Conservation (phyloP, 352 stramenopile genomes). For the Saprolegnia parasitica region DNA sequence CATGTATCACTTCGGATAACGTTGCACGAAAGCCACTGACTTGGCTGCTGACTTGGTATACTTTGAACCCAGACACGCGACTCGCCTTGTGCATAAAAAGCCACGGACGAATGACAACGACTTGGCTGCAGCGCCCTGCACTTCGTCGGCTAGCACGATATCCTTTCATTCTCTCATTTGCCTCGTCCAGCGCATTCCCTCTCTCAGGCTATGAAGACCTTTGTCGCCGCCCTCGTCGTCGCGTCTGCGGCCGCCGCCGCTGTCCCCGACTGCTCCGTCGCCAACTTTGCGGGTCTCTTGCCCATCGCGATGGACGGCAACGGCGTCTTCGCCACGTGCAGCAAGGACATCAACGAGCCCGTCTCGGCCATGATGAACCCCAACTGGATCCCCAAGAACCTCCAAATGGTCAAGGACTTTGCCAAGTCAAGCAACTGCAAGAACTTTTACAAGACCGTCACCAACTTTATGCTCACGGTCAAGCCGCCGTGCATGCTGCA, state of each 20-base stretch:
- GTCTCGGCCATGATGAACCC: conserved; percentile 6
- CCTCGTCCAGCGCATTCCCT: background rate
- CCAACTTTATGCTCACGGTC: background rate
- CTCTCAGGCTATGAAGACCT: background rate
- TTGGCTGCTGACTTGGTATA: no score
- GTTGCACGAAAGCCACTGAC: no score
- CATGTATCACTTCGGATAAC: no score
- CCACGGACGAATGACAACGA: no score
- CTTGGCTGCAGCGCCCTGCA: no score
- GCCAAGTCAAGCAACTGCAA: conserved; percentile 8
- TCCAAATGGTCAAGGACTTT: background rate
- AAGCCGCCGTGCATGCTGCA: conserved; percentile 6
- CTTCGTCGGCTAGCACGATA: no score
- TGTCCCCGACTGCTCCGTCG: background rate
- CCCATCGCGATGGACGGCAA: background rate
- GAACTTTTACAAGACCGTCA: conserved; percentile 11
- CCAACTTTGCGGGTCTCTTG: background rate
- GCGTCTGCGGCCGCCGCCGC: background rate
- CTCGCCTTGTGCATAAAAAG: no score
- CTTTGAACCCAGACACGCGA: no score
- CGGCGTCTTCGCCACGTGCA: background rate
- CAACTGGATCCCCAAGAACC: conserved; percentile 9
- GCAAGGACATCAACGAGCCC: conserved; percentile 2
- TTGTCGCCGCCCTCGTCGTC: background rate
- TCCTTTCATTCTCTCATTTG: background rate